phyloP scores from a whole-genome alignment of 257 asterid genomes.

The Solanum sitiens region DNA sequence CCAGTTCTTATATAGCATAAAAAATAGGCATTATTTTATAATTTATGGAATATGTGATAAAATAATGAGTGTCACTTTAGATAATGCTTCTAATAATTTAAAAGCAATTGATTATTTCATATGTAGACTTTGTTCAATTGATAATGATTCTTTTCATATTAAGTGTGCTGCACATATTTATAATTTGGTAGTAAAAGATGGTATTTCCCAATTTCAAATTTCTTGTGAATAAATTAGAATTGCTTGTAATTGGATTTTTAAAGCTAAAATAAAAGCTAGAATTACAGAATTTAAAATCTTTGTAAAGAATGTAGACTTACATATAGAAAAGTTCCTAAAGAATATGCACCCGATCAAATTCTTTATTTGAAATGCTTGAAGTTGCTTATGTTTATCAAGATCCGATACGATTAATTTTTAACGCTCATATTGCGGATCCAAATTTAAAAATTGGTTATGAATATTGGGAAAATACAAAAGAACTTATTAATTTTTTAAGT shows the following conservation, averaged over 20 bases:
- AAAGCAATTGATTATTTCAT: too few relatives aligned
- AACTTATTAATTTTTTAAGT: neutral
- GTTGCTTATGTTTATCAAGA: neutral
- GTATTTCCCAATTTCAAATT: neutral
- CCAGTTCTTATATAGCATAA: too few relatives aligned
- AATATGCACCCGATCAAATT: too few relatives aligned
- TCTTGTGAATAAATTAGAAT: neutral
- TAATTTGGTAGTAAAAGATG: neutral
- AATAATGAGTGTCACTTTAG: neutral
- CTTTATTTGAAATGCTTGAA: neutral
- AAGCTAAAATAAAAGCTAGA: neutral
- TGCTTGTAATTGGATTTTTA: too few relatives aligned
- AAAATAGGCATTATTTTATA: too few relatives aligned
- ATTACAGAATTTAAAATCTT: too few relatives aligned
- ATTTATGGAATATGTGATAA: neutral
- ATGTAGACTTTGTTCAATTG: neutral
- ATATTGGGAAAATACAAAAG: neutral
- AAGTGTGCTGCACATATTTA: neutral
- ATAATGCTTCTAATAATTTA: neutral
- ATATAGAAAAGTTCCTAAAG: neutral
- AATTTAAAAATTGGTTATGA: neutral
- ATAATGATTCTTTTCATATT: neutral
- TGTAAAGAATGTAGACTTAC: neutral
- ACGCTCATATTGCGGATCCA: neutral
- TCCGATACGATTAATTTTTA: neutral